Conservation (phyloP, 2,329 filamentous ascomycete genomes). For the Nothopassalora personata region DNA sequence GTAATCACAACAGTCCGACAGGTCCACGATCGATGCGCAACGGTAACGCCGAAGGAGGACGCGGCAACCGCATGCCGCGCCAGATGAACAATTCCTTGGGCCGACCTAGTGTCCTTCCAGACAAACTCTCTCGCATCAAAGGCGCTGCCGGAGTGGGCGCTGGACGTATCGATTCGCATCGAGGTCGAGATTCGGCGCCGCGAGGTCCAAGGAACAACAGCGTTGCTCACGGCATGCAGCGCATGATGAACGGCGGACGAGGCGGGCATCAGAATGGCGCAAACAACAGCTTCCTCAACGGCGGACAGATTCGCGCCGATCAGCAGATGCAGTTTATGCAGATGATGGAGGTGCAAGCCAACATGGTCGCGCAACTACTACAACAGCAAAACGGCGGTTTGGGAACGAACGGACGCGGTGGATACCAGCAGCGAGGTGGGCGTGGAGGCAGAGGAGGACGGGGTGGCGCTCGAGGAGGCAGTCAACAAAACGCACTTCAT, state of each 20-base stretch:
- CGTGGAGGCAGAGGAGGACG: conserved; percentile 13
- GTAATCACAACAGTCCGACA: conserved; percentile 61
- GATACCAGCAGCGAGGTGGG: conserved; percentile 4
- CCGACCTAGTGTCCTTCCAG: conserved; percentile 63
- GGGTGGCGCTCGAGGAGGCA: conserved; percentile 10
- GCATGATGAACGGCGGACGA: conserved; percentile 30
- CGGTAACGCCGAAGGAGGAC: conserved; percentile 47
- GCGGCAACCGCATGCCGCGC: conserved; percentile 77
- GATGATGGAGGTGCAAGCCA: conserved; percentile 60
- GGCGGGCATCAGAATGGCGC: conserved; percentile 17
- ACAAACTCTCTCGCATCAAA: conserved; percentile 68
- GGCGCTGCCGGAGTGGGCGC: conserved; percentile 55
- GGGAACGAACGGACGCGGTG: conserved; percentile 40
- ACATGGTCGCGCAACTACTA: conserved; percentile 71
- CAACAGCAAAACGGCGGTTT: conserved; percentile 33
- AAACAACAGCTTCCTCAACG: conserved; percentile 31
- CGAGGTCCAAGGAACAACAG: conserved; percentile 53
- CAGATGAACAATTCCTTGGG: conserved; percentile 71
- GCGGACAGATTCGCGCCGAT: conserved; percentile 53
- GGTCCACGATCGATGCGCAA: conserved; percentile 94
- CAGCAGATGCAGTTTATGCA: conserved; percentile 70
- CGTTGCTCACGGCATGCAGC: conserved; percentile 45
- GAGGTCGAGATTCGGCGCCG: conserved; percentile 58
- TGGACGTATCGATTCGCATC: conserved; percentile 75
- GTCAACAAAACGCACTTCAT: conserved; percentile 10